Evolutionary conservation across 106 monocot genomes (phyloP).

Genomic region (Chionographis japonica): DNA sequence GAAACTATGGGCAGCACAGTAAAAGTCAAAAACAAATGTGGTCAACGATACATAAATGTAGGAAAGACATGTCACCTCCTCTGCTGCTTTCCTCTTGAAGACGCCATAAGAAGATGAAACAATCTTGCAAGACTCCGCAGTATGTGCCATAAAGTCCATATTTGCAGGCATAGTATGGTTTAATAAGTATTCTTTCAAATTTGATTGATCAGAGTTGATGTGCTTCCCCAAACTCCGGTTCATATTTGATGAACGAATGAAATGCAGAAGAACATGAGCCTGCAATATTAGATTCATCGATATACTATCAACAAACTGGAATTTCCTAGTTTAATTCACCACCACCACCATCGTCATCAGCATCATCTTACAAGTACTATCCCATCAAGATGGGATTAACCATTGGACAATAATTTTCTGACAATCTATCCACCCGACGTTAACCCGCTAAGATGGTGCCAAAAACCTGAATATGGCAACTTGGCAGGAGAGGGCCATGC

Average conservation of each 20-base stretch:
- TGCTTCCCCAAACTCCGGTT: conserved; percentile 21
- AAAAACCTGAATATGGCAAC: too few relatives aligned
- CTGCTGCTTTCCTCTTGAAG: conserved; percentile 80
- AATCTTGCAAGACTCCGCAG: conserved; percentile 71
- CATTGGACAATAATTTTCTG: too few relatives aligned
- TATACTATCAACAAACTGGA: too few relatives aligned
- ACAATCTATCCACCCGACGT: too few relatives aligned
- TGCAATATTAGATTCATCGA: conserved; percentile 8
- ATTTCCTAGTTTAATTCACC: too few relatives aligned
- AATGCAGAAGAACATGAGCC: conserved; percentile 74
- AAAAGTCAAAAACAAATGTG: neutral
- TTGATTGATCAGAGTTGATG: conserved; percentile 5
- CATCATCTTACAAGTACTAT: too few relatives aligned
- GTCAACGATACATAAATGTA: neutral
- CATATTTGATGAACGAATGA: conserved; percentile 45
- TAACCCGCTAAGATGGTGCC: too few relatives aligned
- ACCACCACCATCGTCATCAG: too few relatives aligned
- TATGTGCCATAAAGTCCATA: conserved; percentile 39
- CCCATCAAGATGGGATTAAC: too few relatives aligned
- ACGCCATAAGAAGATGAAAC: conserved; percentile 63
- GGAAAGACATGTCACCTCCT: conserved; percentile 51
- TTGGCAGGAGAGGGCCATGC: too few relatives aligned
- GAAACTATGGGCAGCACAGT: neutral
- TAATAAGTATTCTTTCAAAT: conserved; percentile 19
- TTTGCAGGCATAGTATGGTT: conserved; percentile 22